Evolutionary conservation across 2,329 filamentous ascomycete species (phyloP).

Genomic region (Ophiocordyceps camponoti-saundersi): DNA sequence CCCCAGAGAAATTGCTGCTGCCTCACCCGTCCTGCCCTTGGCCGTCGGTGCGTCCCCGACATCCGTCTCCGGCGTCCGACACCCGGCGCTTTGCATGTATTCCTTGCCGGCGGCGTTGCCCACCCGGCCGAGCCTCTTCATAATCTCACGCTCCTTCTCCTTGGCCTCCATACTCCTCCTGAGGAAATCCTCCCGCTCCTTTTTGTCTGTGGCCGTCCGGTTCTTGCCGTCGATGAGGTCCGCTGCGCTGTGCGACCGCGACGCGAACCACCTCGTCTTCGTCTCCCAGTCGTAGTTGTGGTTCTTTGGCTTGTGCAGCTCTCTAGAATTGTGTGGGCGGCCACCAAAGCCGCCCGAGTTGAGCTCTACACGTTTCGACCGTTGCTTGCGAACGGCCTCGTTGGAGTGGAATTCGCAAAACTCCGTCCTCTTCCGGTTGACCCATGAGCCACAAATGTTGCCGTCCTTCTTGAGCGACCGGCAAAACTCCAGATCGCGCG

Average conservation of each 20-base stretch:
- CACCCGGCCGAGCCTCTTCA: constrained; percentile 45
- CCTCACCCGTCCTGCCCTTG: constrained; percentile 3
- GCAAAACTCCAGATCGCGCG: constrained; percentile 79
- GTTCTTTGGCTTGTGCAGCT: constrained; percentile 5
- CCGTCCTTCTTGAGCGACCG: constrained; percentile 75
- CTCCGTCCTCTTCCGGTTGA: constrained; percentile 75
- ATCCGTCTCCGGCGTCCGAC: constrained; percentile 2
- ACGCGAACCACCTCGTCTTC: constrained; percentile 38
- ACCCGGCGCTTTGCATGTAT: constrained; percentile 40
- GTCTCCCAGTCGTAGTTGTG: constrained; percentile 40
- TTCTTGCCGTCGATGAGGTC: constrained; percentile 50
- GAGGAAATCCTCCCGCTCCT: constrained; percentile 47
- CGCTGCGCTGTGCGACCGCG: constrained; percentile 34
- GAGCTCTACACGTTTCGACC: constrained; percentile 56
- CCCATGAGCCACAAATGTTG: constrained; percentile 62
- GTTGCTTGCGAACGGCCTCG: constrained; percentile 53
- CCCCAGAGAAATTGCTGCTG: constrained; percentile 18
- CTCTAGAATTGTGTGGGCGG: constrained; percentile 11
- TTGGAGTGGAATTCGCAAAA: constrained; percentile 91
- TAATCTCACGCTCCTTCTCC: constrained; percentile 58
- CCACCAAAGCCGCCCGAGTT: constrained; percentile 44
- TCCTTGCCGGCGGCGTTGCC: constrained; percentile 52
- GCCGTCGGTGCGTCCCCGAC: constrained; percentile 4
- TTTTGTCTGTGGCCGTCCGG: constrained; percentile 35
- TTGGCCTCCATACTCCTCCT: constrained; percentile 46